Conservation (phyloP, 768 basidiomycete genomes). For the Hygrophorus pudorinus region DNA sequence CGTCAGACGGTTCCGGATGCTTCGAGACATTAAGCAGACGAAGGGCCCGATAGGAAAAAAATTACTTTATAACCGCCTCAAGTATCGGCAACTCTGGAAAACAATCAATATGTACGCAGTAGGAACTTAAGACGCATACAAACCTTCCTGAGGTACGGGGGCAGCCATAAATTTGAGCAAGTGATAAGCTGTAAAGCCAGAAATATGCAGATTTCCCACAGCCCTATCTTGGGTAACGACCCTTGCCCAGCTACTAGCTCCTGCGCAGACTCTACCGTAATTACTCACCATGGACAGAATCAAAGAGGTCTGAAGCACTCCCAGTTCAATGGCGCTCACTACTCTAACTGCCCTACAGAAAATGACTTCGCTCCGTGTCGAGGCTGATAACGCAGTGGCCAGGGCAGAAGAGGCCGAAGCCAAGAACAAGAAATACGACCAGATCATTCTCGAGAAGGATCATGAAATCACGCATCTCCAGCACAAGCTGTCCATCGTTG, state of each 20-base stretch:
- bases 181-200: background rate
- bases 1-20: conserved; percentile 91
- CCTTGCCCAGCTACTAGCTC: background rate
- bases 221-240: background rate
- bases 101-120: conserved; percentile 10
- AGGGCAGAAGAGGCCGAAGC: conserved; percentile 86
- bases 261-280: conserved; percentile 9
- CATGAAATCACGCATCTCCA: conserved; percentile 77
- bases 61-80: conserved; percentile 86
- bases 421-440: conserved; percentile 72
- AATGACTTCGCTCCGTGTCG: conserved; percentile 66
- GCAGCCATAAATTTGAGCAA: conserved; percentile 38
- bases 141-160: conserved; percentile 76
- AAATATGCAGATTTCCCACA: conserved; percentile 3
- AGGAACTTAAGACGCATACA: conserved; percentile 10
- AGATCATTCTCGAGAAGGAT: conserved; percentile 66
- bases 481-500: conserved; percentile 57
- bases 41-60: conserved; percentile 12
- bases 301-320: conserved; percentile 28
- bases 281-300: conserved; percentile 34
- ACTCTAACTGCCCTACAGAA: conserved; percentile 32
- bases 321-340: background rate
- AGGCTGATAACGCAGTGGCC: conserved; percentile 71
- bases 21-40: conserved; percentile 22
- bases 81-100: conserved; percentile 78